Evolutionary conservation across 129 eudicot species (phyloP).

Genomic region (Chrysanthemum seticuspe): DNA sequence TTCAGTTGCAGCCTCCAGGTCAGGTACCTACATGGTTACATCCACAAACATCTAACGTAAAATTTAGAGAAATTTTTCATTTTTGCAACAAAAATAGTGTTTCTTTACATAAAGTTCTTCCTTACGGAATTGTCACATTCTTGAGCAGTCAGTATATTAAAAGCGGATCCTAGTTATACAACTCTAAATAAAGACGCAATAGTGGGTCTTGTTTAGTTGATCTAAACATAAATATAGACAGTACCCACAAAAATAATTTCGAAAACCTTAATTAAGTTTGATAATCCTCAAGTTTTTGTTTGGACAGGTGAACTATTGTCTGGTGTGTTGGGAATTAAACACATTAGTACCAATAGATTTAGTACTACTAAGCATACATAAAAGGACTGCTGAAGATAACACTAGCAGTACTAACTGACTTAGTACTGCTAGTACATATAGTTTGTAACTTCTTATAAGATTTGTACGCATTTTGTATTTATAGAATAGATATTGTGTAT

Average conservation of each 20-base stretch:
- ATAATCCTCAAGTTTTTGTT: slow-evolving; percentile 93
- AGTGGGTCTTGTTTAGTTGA: slow-evolving; percentile 19
- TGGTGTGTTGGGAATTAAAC: too few relatives aligned
- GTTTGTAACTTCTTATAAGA: too few relatives aligned
- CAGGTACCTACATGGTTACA: slow-evolving; percentile 60
- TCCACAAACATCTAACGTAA: slow-evolving; percentile 24
- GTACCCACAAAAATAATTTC: slow-evolving; percentile 1
- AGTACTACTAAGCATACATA: too few relatives aligned
- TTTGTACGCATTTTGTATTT: too few relatives aligned
- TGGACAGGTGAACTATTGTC: slow-evolving; percentile 80
- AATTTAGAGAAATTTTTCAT: not conserved
- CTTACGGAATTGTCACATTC: slow-evolving; percentile 26
- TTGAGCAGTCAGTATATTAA: slow-evolving; percentile 29
- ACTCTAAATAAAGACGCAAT: not conserved
- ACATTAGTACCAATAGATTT: too few relatives aligned
- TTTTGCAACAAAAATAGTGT: slow-evolving; percentile 9
- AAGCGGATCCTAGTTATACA: not conserved
- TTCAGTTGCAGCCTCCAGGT: slow-evolving; percentile 77
- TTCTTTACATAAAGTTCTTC: slow-evolving; percentile 23
- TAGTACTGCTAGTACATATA: too few relatives aligned
- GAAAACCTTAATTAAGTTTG: slow-evolving; percentile 88
- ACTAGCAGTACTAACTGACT: too few relatives aligned
- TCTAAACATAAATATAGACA: not conserved
- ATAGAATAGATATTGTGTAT: too few relatives aligned
- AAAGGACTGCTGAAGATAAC: too few relatives aligned